These are phyloP conservation scores for Bipolaris victoriae DNA, from an alignment of 2,329 filamentous ascomycete species.

Conservation along the genomic window DNA sequence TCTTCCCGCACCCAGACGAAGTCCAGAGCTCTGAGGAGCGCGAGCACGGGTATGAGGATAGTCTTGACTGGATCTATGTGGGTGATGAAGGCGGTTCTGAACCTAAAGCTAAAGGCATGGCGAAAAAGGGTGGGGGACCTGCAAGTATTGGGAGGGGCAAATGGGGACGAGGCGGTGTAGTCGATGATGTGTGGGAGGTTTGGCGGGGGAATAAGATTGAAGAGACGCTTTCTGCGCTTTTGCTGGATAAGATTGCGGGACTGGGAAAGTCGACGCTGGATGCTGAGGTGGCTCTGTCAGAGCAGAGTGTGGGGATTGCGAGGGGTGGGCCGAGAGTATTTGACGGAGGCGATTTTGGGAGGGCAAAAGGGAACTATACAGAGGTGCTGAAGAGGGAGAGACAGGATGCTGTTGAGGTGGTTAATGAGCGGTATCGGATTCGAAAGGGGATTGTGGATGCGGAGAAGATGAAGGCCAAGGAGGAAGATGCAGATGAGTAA, in stretches of 20 bases:
- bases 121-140: conserved; percentile 16
- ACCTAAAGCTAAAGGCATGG: conserved; percentile 48
- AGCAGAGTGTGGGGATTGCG: conserved; percentile 26
- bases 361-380: conserved; percentile 63
- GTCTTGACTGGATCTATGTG: conserved; percentile 78
- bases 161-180: conserved; percentile 44
- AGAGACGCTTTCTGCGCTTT: conserved; percentile 76
- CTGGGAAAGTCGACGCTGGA: conserved; percentile 45
- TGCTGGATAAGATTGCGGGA: conserved; percentile 68
- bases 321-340: conserved; percentile 60
- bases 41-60: conserved; percentile 59
- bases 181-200: conserved; percentile 72
- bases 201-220: conserved; percentile 91
- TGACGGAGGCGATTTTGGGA: conserved; percentile 62
- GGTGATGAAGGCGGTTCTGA: conserved; percentile 66
- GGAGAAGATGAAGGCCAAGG: conserved; percentile 10
- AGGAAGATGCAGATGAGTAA: conserved; percentile 44
- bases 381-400: conserved; percentile 62
- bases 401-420: conserved; percentile 65
- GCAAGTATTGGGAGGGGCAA: conserved; percentile 36
- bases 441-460: conserved; percentile 54
- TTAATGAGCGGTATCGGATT: conserved; percentile 65
- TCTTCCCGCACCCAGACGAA: conserved; percentile 68
- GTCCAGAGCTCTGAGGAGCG: conserved; percentile 48
- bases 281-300: conserved; percentile 14